Percentiles rank a stretch among this genome's conserved stretches.
These are phyloP conservation scores for Uronychia setigera DNA, from an alignment of 73 alveolate species.

Conservation along the genomic window DNA sequence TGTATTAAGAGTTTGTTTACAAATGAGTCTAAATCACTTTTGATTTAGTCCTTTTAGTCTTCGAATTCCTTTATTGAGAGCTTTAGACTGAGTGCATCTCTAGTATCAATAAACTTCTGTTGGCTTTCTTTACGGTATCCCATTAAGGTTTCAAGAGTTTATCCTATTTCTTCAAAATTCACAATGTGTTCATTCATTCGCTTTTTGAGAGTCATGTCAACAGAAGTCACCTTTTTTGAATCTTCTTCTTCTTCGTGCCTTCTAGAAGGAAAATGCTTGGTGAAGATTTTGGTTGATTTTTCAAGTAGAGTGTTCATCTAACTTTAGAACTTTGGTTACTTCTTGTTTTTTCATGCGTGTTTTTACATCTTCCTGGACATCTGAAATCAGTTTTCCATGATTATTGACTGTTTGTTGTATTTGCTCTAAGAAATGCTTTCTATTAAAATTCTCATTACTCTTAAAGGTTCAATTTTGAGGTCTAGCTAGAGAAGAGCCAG, in stretches of 20 bases:
- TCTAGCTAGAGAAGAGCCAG: not conserved
- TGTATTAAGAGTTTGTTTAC: not conserved
- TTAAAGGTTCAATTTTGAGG: not conserved
- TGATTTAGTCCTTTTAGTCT: conserved; percentile 12
- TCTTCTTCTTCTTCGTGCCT: too few species aligned
- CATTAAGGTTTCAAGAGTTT: too few species aligned
- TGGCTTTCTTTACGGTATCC: too few species aligned
- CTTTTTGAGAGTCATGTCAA: not conserved
- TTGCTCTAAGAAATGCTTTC: not conserved
- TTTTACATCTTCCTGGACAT: not conserved
- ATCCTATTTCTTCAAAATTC: too few species aligned
- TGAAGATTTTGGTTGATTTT: too few species aligned
- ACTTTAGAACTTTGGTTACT: not conserved
- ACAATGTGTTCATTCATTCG: too few species aligned
- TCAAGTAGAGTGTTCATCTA: not conserved
- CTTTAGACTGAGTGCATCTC: not conserved
- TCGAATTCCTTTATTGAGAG: conserved; percentile 6
- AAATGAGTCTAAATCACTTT: conserved; percentile 8
- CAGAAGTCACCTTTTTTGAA: not conserved
- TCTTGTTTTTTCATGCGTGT: not conserved
- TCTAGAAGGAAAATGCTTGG: too few species aligned
- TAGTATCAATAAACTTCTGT: too few species aligned
- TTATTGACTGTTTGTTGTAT: not conserved
- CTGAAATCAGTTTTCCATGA: not conserved
- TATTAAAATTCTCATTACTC: not conserved